A percentile compares a stretch with the other conserved stretches of the same genome.
Evolutionary conservation across 352 stramenopile species (phyloP).

Genomic region (Phytophthora boehmeriae): DNA sequence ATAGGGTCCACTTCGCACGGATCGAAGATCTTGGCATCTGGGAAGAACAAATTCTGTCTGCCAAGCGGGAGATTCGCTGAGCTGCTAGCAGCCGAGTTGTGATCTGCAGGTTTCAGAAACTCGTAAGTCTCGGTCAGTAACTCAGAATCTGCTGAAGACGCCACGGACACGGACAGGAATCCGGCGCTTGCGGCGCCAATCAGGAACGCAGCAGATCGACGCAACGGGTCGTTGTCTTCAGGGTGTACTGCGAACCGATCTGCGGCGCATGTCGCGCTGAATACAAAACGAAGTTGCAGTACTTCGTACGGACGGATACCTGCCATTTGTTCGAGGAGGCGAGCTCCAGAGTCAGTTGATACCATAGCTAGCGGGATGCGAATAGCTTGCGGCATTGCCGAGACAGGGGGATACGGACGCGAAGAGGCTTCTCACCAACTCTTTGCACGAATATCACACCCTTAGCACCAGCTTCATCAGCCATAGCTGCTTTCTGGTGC

Average conservation of each 20-base stretch:
- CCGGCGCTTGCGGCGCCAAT: conserved; percentile 50
- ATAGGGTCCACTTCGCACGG: conserved; percentile 40
- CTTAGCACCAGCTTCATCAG: conserved; percentile 59
- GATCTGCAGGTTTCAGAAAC: conserved; percentile 39
- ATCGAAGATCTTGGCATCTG: conserved; percentile 30
- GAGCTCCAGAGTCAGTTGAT: conserved; percentile 58
- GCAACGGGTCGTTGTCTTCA: conserved; percentile 38
- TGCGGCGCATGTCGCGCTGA: conserved; percentile 47
- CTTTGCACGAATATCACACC: conserved; percentile 71
- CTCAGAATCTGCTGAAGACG: conserved; percentile 40
- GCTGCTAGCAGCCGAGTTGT: conserved; percentile 17
- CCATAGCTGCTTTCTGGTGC: conserved; percentile 69
- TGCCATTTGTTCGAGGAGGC: conserved; percentile 47
- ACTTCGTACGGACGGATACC: conserved; percentile 32
- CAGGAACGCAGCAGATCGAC: conserved; percentile 42
- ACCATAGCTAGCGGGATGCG: conserved; percentile 70
- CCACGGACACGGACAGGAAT: conserved; percentile 60
- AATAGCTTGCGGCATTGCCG: conserved; percentile 50
- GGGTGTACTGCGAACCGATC: conserved; percentile 57
- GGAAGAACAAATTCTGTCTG: conserved; percentile 45
- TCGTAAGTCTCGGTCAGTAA: conserved; percentile 46
- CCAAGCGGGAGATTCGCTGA: conserved; percentile 45
- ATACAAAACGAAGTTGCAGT: conserved; percentile 61
- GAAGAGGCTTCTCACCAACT: conserved; percentile 56
- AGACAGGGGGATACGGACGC: conserved; percentile 47